Evolutionary conservation across 257 asterid species (phyloP), one percentile per base, ranked within the genome.

Genomic region (Plantago ovata): DNA sequence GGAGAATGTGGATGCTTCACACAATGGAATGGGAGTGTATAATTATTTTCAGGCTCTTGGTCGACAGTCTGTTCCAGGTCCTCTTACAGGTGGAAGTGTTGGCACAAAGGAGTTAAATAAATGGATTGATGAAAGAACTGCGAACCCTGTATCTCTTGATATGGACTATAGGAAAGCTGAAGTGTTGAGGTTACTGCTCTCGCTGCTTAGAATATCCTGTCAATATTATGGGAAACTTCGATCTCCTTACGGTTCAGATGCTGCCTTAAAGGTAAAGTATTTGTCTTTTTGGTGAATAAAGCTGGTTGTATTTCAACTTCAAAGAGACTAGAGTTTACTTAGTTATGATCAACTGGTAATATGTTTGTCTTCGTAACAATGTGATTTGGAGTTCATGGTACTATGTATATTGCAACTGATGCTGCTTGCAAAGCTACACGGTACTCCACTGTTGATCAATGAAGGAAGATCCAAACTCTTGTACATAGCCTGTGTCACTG

Each of bases 151-250:
- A 55, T 66, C 84, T 65, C 68, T 68, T 38, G 68, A 69, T 66
- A 32, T 65, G 76, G 91, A 82, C 67, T 73, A 72, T 64, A 68
- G 77, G 72, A 88, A 74, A 67, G 76, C 80, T 46, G 87, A 82
- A 64, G 91, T 74, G 59, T 75, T 84, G 81, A 84, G 66, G 79
- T 63, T 88, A 69, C 95, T 92, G 50, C 81, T 88, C 13, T 82
- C 91, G 7, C 69, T 92, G 82, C 81, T 92, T 40, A 92, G 84
- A 77, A 79, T 93, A 66, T 85, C 86, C 40, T 81, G 95, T 66
- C 95, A 82, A 68, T 75, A 80, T 68, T 89, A 89, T 68, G 98
- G 98, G 53, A 89, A 84, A 76, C 83, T 93, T 33, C 85, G 98
- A 41, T 84, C 95, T 38, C 95, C 98, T 41, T 84, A 84, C 60